Evolutionary conservation across 2,329 filamentous ascomycete species (phyloP), one percentile per base, ranked within the genome.

Genomic region (Davidsoniella virescens): DNA sequence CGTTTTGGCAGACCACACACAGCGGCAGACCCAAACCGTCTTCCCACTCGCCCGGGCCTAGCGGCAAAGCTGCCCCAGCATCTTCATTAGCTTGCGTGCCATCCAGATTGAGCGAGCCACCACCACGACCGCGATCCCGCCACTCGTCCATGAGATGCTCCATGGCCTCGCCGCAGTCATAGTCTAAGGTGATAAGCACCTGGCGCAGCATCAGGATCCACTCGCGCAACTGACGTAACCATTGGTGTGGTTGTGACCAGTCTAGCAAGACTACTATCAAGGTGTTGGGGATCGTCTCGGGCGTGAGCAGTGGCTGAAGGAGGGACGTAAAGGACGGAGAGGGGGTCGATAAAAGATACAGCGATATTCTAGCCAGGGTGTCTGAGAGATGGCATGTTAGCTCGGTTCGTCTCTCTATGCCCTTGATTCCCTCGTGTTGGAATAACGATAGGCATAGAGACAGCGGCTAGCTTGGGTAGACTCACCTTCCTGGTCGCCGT

Each of bases 1-100:
- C 87, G 62, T 94, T 92, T 64, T 96, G 88, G 62, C 90, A 94
- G n/a, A 96, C 87, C 7, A 98, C 84, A 60, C 86, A 93, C 37
- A 98, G 69, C 0, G 87, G 87, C 50, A 98, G 66, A 0, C 88
- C 88, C 7, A 95, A 67, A 4, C 81, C 85, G 60, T 94, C 87
- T 55, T 94, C 86, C 86, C 88, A 95, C 65, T 95, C 88, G 50
- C 90, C 88, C 1, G 84, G 85, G 0, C 88, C 88, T 1, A 90
- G 65, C 1, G 87, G 87, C 55, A 93, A 70, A 43, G 79, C 76
- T 23, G 83, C 76, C 53, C 84, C 79, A 3, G 73, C 76, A 52
- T 84, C 81, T 26, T 70, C 70, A 9, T 72, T 70, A 3, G 76
- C 69, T n/a, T 76, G 69, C 12, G 73, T 78, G 18, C 75, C 76